Conservation (phyloP, 805 yeast species). For the Pichia scutulata region DNA sequence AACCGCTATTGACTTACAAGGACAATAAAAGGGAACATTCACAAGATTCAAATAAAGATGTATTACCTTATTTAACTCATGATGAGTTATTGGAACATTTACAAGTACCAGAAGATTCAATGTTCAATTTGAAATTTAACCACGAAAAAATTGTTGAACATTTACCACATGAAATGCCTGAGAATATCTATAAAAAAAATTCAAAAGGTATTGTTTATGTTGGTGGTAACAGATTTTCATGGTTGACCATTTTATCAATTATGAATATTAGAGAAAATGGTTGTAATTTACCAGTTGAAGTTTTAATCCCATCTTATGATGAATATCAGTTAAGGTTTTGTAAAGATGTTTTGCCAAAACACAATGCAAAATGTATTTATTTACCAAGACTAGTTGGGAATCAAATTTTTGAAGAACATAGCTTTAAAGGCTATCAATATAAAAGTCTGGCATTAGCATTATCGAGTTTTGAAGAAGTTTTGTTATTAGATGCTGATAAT, state of each 20-base stretch:
- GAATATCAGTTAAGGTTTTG: slow-evolving; percentile 70
- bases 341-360: slow-evolving; percentile 45
- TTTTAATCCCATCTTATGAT: slow-evolving; percentile 61
- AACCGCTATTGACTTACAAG: slow-evolving; percentile 4
- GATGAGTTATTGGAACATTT: slow-evolving; percentile 39
- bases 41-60: neutral
- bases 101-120: slow-evolving; percentile 36
- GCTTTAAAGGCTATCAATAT: slow-evolving; percentile 17
- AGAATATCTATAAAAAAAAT: slow-evolving; percentile 39
- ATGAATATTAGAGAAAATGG: slow-evolving; percentile 55
- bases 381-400: slow-evolving; percentile 53
- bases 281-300: slow-evolving; percentile 68
- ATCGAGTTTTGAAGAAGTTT: slow-evolving; percentile 36
- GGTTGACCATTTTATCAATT: slow-evolving; percentile 59
- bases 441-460: slow-evolving; percentile 27
- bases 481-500: slow-evolving; percentile 38
- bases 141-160: slow-evolving; percentile 38
- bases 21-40: neutral
- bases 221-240: slow-evolving; percentile 72
- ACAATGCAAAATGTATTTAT: slow-evolving; percentile 58
- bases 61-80: neutral
- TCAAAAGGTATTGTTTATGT: slow-evolving; percentile 52
- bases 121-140: slow-evolving; percentile 36
- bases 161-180: slow-evolving; percentile 42
- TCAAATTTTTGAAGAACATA: slow-evolving; percentile 51